Evolutionary conservation across 768 basidiomycete genomes (phyloP).

Genomic region (Gloeopeniophorella convolvens): DNA sequence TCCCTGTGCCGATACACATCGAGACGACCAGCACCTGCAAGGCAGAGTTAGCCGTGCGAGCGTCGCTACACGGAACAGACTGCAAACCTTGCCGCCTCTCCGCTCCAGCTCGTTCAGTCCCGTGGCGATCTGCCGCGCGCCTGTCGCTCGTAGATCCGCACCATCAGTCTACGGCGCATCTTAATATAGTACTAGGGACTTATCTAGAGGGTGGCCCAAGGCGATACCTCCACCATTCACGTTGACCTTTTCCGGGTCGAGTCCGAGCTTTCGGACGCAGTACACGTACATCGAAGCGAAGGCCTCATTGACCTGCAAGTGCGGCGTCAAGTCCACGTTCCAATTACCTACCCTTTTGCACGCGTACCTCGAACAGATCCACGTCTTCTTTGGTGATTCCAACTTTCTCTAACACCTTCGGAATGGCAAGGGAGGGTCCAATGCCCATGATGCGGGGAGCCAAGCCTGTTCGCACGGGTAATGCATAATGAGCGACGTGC

Average conservation of each 20-base stretch:
- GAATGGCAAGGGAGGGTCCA: slow-evolving; percentile 82
- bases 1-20: slow-evolving; percentile 89
- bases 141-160: slow-evolving; percentile 59
- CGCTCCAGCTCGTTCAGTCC: slow-evolving; percentile 71
- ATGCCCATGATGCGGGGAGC: slow-evolving; percentile 85
- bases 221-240: slow-evolving; percentile 91
- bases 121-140: slow-evolving; percentile 77
- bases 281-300: slow-evolving; percentile 84
- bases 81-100: slow-evolving; percentile 57
- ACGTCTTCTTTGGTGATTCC: slow-evolving; percentile 66
- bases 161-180: slow-evolving; percentile 18
- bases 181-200: slow-evolving; percentile 29
- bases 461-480: slow-evolving; percentile 37
- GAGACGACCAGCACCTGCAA: slow-evolving; percentile 79
- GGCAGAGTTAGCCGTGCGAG: neutral
- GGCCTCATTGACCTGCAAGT: slow-evolving; percentile 76
- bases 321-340: neutral
- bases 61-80: slow-evolving; percentile 8
- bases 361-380: slow-evolving; percentile 67
- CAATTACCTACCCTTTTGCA: neutral
- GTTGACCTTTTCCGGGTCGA: slow-evolving; percentile 67
- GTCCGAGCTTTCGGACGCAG: slow-evolving; percentile 54
- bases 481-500: neutral
- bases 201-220: slow-evolving; percentile 76
- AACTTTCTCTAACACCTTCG: slow-evolving; percentile 57